Conservation (phyloP, 2,329 filamentous ascomycete genomes). For the Arthrocladium fulminans region DNA sequence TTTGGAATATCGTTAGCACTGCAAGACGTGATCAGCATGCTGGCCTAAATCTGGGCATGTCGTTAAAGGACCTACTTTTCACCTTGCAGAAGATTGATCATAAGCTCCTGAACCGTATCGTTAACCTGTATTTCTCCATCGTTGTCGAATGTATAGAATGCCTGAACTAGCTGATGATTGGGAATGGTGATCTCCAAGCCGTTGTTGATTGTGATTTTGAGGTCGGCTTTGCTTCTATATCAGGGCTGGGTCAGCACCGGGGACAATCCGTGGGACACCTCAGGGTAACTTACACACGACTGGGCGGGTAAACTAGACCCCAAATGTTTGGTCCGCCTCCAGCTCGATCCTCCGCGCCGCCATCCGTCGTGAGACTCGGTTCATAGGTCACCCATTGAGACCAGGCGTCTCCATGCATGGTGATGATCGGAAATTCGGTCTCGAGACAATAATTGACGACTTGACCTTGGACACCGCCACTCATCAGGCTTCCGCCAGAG, state of each 20-base stretch:
- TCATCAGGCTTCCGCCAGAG: conserved; percentile 18
- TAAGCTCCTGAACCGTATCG: conserved; percentile 5
- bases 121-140: conserved; percentile 1
- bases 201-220: conserved; percentile 3
- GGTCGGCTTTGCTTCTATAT: neutral
- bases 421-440: conserved; percentile 2
- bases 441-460: conserved; percentile 3
- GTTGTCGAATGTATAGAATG: conserved; percentile 1
- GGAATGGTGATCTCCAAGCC: conserved; percentile 2
- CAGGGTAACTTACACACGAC: neutral
- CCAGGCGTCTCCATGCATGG: neutral
- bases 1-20: conserved; percentile 4
- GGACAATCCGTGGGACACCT: neutral
- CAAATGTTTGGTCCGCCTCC: neutral
- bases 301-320: conserved; percentile 1
- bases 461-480: neutral
- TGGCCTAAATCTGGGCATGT: neutral
- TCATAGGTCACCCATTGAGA: neutral
- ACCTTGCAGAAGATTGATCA: conserved; percentile 10
- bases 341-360: neutral
- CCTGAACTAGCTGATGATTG: conserved; percentile 7
- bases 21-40: neutral
- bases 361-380: neutral
- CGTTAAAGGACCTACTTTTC: conserved; percentile 1
- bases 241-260: neutral